A percentile compares a stretch with the other conserved stretches of the same genome.
Conservation (phyloP, 1,139 yeast genomes). For the Kluyveromyces sp. region DNA sequence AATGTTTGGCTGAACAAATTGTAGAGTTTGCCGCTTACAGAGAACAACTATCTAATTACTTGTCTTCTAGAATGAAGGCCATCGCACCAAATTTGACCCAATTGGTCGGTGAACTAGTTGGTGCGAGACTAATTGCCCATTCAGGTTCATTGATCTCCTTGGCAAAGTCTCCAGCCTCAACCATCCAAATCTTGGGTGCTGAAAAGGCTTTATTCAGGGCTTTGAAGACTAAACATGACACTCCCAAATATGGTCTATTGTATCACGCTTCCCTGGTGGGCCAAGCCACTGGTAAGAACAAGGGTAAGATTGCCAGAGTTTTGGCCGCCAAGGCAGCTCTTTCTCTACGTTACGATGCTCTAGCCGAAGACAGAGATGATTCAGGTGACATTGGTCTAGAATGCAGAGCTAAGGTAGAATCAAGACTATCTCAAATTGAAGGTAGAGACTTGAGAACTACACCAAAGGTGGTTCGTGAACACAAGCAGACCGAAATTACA, state of each 20-base stretch:
- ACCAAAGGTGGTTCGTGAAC: conserved; percentile 65
- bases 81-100: conserved; percentile 97
- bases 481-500: conserved; percentile 74
- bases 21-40: conserved; percentile 93
- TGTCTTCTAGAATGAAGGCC: conserved; percentile 92
- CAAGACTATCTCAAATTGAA: conserved; percentile 89
- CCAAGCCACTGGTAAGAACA: conserved; percentile 94
- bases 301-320: conserved; percentile 98
- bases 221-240: conserved; percentile 93
- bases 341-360: conserved; percentile 91
- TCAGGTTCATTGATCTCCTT: conserved; percentile 91
- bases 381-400: conserved; percentile 89
- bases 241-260: conserved; percentile 96
- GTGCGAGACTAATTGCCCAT: conserved; percentile 96
- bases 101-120: conserved; percentile 94
- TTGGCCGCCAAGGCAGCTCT: conserved; percentile 98
- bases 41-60: conserved; percentile 81
- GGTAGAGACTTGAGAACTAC: conserved; percentile 89
- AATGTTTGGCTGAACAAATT: conserved; percentile 87
- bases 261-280: conserved; percentile 98
- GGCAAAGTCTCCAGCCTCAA: conserved; percentile 98
- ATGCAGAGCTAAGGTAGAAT: conserved; percentile 89
- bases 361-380: conserved; percentile 95
- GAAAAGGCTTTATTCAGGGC: conserved; percentile 99
- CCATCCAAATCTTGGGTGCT: conserved; percentile 98